Conservation (phyloP, 2,329 filamentous ascomycete genomes). For the Xylaria sp. region DNA sequence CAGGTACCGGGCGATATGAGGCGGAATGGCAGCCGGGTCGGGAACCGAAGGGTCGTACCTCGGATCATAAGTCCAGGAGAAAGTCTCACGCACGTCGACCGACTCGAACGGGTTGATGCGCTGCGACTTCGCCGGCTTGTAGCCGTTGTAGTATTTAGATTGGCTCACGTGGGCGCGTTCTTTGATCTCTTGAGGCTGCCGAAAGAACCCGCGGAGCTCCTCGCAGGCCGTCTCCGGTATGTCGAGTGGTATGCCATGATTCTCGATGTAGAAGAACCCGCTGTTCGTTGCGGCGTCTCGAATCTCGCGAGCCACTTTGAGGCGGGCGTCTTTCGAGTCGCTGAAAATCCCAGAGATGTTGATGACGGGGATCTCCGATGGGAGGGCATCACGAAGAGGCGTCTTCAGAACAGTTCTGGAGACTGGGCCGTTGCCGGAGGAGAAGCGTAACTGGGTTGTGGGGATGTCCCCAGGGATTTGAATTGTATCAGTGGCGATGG, state of each 20-base stretch:
- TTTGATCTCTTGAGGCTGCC: constrained; percentile 43
- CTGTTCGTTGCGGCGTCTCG: constrained; percentile 54
- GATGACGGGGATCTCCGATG: constrained; percentile 55
- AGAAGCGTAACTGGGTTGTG: constrained; percentile 41
- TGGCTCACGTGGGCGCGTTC: constrained; percentile 50
- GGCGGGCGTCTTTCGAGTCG: constrained; percentile 49
- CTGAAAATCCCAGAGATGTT: constrained; percentile 57
- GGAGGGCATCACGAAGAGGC: constrained; percentile 43
- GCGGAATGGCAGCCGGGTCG: constrained; percentile 47
- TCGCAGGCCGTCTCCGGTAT: constrained; percentile 48
- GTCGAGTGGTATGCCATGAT: constrained; percentile 47
- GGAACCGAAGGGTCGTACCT: constrained; percentile 45
- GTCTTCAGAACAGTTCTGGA: constrained; percentile 39
- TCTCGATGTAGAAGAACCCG: constrained; percentile 59
- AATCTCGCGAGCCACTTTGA: constrained; percentile 54
- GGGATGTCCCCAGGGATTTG: constrained; percentile 1
- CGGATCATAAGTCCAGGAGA: constrained; percentile 52
- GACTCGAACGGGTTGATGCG: constrained; percentile 43
- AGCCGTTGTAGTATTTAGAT: constrained; percentile 55
- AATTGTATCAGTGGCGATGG: constrained; percentile 10
- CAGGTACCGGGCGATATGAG: constrained; percentile 37
- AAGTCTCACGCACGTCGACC: constrained; percentile 50
- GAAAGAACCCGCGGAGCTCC: constrained; percentile 43
- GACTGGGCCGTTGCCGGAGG: constrained; percentile 45
- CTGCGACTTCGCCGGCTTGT: constrained; percentile 51